Percentiles rank a stretch among this genome's conserved stretches.
These are phyloP conservation scores for Ambrosiella beaveri DNA, from an alignment of 2,329 filamentous ascomycete species.

Conservation along the genomic window DNA sequence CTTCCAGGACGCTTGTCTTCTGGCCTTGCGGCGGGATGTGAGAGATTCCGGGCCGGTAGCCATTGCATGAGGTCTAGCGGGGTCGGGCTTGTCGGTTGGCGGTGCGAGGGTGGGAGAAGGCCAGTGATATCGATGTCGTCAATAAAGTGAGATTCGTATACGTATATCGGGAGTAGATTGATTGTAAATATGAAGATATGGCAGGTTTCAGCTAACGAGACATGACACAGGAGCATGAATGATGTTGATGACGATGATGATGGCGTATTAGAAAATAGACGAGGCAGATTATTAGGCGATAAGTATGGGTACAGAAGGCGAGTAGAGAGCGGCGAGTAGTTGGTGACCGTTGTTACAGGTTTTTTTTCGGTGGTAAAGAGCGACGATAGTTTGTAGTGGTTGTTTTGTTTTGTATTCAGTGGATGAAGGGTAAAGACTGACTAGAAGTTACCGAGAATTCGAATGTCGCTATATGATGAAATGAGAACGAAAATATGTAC, in stretches of 20 bases:
- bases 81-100: not conserved
- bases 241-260: not conserved
- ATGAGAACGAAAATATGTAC: not conserved
- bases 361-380: not conserved
- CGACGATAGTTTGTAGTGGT: not conserved
- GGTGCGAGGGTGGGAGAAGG: not conserved
- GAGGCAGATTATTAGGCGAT: not conserved
- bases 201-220: not conserved
- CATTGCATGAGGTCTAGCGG: not conserved
- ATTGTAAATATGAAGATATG: too few species aligned
- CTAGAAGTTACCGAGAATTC: not conserved
- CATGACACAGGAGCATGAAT: not conserved
- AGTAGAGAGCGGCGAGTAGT: not conserved
- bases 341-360: too few species aligned
- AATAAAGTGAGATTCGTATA: too few species aligned
- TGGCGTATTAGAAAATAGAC: not conserved
- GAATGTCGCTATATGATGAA: not conserved
- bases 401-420: not conserved
- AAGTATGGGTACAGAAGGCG: not conserved
- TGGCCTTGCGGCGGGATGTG: slow-evolving; percentile 3
- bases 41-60: slow-evolving; percentile 6
- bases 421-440: not conserved
- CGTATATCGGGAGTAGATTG: too few species aligned
- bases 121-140: not conserved
- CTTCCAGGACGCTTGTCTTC: slow-evolving; percentile 9